Conservation (phyloP, 495 filamentous ascomycete species). For the Melanomma pulvis-pyrius region DNA sequence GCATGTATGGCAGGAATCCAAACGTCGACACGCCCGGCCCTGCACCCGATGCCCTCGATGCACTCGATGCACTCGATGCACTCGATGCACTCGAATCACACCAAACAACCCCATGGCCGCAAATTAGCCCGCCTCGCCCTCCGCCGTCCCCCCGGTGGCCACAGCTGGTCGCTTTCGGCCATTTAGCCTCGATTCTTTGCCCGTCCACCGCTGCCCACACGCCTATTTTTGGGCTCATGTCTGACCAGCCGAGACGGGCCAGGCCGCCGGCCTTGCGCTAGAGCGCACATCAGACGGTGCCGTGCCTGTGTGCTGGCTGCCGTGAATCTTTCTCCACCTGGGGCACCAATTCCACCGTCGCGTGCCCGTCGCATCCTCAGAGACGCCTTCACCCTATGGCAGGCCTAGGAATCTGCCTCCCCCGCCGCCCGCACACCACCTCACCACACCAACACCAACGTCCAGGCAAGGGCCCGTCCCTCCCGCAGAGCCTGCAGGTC, state of each 20-base stretch:
- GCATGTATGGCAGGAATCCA: no score
- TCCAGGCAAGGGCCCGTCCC: constrained; percentile 20
- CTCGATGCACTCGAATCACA: neutral
- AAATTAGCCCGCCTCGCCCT: constrained; percentile 2
- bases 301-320: constrained; percentile 5
- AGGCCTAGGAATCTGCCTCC: neutral
- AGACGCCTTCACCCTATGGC: neutral
- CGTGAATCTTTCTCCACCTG: neutral
- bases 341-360: neutral
- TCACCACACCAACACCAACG: neutral
- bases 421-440: neutral
- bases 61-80: no score
- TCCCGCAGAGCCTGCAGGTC: constrained; percentile 7
- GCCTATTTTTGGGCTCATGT: constrained; percentile 30
- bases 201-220: neutral
- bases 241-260: neutral
- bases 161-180: constrained; percentile 1
- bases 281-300: neutral
- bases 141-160: neutral
- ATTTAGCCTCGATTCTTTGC: constrained; percentile 4
- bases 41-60: no score
- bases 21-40: no score
- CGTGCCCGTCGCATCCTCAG: neutral
- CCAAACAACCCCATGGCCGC: constrained; percentile 1
- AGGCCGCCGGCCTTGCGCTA: neutral